phyloP scores from a whole-genome alignment of 352 stramenopile genomes.

The Phytophthora palmivora region DNA sequence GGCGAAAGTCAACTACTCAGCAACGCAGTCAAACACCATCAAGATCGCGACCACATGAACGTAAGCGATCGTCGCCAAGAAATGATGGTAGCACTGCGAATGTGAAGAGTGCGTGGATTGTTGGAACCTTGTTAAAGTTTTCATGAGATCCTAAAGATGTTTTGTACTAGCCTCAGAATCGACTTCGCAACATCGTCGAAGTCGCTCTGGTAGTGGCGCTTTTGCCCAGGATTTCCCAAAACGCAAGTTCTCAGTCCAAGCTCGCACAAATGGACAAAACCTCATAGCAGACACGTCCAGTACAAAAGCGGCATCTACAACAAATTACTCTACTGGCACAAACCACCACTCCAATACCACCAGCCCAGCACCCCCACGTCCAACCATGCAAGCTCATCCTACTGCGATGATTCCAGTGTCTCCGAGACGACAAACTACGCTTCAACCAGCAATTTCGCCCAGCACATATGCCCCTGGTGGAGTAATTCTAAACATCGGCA shows the following conservation, averaged over 20 bases:
- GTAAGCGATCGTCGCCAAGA: constrained; percentile 22
- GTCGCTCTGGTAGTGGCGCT: constrained; percentile 14
- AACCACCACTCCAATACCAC: background rate
- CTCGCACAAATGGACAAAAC: constrained; percentile 19
- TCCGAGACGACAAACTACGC: constrained; percentile 15
- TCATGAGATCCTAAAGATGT: background rate
- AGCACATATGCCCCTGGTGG: constrained; percentile 14
- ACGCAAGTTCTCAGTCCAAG: constrained; percentile 28
- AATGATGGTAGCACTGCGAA: background rate
- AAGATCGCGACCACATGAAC: constrained; percentile 16
- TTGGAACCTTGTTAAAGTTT: background rate
- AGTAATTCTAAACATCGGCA: constrained; percentile 40
- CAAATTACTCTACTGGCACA: background rate
- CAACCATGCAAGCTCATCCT: constrained; percentile 6
- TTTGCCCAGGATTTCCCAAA: constrained; percentile 17
- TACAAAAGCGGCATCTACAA: constrained; percentile 1
- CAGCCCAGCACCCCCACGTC: background rate
- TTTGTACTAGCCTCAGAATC: constrained; percentile 10
- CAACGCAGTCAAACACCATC: constrained; percentile 1
- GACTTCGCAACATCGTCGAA: constrained; percentile 13
- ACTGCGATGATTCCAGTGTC: constrained; percentile 9
- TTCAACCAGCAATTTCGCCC: constrained; percentile 18
- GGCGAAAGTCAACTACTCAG: background rate
- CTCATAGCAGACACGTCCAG: constrained; percentile 12
- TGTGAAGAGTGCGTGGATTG: constrained; percentile 13